A percentile compares a stretch with the other conserved stretches of the same genome.
phyloP scores from a whole-genome alignment of 2,329 filamentous ascomycete genomes.

The Aureobasidium zeae region DNA sequence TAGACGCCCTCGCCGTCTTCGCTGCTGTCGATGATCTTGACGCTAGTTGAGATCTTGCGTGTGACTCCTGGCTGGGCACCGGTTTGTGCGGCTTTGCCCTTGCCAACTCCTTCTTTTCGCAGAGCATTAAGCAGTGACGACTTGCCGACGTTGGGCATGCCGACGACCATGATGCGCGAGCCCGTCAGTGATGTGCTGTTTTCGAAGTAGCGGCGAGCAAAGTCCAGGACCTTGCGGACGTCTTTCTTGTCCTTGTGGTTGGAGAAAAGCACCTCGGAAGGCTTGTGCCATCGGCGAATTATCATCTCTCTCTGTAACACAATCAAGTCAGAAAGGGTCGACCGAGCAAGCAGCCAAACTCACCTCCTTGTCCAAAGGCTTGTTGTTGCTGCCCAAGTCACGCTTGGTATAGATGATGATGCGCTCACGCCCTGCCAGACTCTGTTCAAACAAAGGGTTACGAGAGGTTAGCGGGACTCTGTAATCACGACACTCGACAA shows the following conservation, averaged over 20 bases:
- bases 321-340: neutral
- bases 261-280: conserved; percentile 45
- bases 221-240: conserved; percentile 39
- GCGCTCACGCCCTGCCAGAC: conserved; percentile 57
- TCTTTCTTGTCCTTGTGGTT: conserved; percentile 37
- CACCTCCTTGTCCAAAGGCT: conserved; percentile 35
- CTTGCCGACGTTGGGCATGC: conserved; percentile 97
- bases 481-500: conserved; percentile 92
- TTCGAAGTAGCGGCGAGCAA: conserved; percentile 43
- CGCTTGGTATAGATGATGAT: conserved; percentile 86
- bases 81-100: conserved; percentile 66
- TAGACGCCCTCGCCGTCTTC: conserved; percentile 56
- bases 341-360: conserved; percentile 6
- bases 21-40: conserved; percentile 60
- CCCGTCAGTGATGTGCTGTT: conserved; percentile 58
- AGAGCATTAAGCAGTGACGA: conserved; percentile 87
- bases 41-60: conserved; percentile 64
- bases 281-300: conserved; percentile 46
- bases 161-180: conserved; percentile 77
- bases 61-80: conserved; percentile 86
- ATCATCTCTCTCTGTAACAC: conserved; percentile 20
- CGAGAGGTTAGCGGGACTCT: conserved; percentile 80
- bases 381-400: conserved; percentile 54
- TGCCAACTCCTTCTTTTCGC: conserved; percentile 56
- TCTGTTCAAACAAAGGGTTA: conserved; percentile 80